These are phyloP conservation scores for Astraeus odoratus DNA, from an alignment of 768 basidiomycete species.

Conservation along the genomic window DNA sequence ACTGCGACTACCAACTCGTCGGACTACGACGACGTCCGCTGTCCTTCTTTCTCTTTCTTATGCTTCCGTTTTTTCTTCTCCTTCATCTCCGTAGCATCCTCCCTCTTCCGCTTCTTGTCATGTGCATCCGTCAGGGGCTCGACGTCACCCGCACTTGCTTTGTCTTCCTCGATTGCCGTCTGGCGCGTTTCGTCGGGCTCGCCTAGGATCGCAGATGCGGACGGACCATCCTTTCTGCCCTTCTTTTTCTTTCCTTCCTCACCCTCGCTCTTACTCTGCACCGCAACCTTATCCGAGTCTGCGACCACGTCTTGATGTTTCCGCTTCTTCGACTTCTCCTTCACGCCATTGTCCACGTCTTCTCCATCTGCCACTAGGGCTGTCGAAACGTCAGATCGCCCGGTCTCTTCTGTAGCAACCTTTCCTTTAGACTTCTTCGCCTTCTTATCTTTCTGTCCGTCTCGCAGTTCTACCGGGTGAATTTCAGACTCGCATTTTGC, in stretches of 20 bases:
- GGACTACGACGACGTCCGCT: background rate
- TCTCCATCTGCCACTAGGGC: slow-evolving; percentile 4
- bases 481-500: too few species aligned
- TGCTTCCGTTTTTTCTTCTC: background rate
- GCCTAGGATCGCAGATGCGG: slow-evolving; percentile 14
- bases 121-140: background rate
- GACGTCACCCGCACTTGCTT: slow-evolving; percentile 17
- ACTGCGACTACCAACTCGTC: too few species aligned
- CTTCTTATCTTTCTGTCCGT: too few species aligned
- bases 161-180: slow-evolving; percentile 7
- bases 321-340: slow-evolving; percentile 27
- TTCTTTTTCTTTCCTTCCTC: slow-evolving; percentile 25
- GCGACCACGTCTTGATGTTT: slow-evolving; percentile 18
- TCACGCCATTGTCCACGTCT: slow-evolving; percentile 7
- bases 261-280: slow-evolving; percentile 5
- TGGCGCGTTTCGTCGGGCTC: too few species aligned
- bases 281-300: too few species aligned
- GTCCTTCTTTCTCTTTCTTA: slow-evolving; percentile 11
- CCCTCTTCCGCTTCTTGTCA: background rate
- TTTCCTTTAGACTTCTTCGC: too few species aligned
- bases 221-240: slow-evolving; percentile 11
- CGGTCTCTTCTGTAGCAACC: background rate
- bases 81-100: background rate
- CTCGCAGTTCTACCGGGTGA: too few species aligned
- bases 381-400: slow-evolving; percentile 9